Evolutionary conservation across 2,329 filamentous ascomycete species (phyloP).

Genomic region (Aspergillus tamarii): DNA sequence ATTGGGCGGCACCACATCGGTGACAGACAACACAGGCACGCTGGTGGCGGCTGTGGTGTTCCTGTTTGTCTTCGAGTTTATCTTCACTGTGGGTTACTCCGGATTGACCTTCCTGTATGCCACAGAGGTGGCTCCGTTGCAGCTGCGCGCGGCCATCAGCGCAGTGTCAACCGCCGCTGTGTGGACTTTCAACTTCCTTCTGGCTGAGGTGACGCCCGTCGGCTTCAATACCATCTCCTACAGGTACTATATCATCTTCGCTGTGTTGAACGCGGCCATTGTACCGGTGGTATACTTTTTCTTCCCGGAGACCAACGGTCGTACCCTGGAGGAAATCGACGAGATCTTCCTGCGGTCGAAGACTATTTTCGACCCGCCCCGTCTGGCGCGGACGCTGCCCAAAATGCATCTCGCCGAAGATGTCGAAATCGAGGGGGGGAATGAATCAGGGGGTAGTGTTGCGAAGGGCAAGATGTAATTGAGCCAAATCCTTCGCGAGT

Average conservation of each 20-base stretch:
- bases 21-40: conserved; percentile 46
- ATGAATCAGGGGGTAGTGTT: background rate
- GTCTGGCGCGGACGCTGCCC: conserved; percentile 25
- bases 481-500: background rate
- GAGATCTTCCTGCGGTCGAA: conserved; percentile 41
- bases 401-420: conserved; percentile 20
- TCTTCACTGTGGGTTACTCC: conserved; percentile 62
- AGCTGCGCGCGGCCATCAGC: conserved; percentile 53
- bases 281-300: conserved; percentile 41
- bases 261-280: conserved; percentile 41
- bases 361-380: conserved; percentile 30
- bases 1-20: conserved; percentile 56
- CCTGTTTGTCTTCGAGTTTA: conserved; percentile 64
- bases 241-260: conserved; percentile 50
- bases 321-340: conserved; percentile 44
- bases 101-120: conserved; percentile 65
- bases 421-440: conserved; percentile 8
- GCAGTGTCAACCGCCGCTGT: conserved; percentile 56
- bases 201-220: conserved; percentile 42
- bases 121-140: conserved; percentile 56
- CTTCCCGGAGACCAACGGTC: conserved; percentile 44
- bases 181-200: conserved; percentile 44
- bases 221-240: conserved; percentile 52
- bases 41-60: conserved; percentile 59
- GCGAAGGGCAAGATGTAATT: conserved; percentile 7